Conservation (phyloP, 345 rosid genomes). For the Gossypium sturtianum region DNA sequence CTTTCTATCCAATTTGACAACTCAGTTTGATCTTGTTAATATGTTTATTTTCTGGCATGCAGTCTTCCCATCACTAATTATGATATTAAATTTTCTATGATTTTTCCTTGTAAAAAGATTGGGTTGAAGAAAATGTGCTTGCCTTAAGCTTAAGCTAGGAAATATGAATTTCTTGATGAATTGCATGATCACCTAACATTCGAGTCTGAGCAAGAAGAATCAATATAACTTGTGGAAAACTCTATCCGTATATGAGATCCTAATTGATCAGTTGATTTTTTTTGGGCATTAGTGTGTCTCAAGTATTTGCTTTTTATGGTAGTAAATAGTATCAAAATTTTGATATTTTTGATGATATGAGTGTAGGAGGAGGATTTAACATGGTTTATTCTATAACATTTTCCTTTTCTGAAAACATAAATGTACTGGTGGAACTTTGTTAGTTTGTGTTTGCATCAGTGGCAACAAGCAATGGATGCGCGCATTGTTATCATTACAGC, state of each 20-base stretch:
- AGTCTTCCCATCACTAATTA: neutral
- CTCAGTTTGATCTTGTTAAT: neutral
- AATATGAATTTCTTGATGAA: neutral
- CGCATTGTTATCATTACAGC: neutral
- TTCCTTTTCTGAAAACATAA: neutral
- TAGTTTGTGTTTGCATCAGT: neutral
- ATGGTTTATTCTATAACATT: too few species aligned
- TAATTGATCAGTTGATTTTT: neutral
- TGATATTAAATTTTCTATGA: neutral
- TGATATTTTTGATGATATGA: neutral
- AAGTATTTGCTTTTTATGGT: neutral
- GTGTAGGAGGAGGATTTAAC: neutral
- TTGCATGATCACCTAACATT: neutral
- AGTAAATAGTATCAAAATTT: neutral
- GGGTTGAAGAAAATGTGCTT: neutral
- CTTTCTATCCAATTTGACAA: neutral
- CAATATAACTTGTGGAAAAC: neutral
- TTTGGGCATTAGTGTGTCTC: neutral
- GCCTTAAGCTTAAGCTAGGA: neutral
- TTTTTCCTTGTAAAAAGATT: neutral
- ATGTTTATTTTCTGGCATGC: neutral
- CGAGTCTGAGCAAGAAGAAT: neutral
- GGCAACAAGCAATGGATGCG: neutral
- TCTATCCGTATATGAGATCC: neutral
- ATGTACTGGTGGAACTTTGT: neutral